Conservation (phyloP, 805 yeast species). For the Saccharomycopsis lassenensis region DNA sequence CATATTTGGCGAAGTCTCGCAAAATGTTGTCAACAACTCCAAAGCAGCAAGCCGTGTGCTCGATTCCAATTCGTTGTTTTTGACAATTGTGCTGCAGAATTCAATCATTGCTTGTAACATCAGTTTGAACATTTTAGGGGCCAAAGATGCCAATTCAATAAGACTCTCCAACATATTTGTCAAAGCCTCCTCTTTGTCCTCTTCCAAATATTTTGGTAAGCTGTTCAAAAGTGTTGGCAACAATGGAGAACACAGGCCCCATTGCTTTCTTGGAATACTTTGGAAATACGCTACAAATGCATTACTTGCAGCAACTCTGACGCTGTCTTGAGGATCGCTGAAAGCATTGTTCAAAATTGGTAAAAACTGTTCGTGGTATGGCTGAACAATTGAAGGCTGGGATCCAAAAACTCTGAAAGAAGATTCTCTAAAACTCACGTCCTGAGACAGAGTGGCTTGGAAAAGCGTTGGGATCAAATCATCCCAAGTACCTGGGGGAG, state of each 20-base stretch:
- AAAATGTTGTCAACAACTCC: slow-evolving; percentile 80
- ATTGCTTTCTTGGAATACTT: slow-evolving; percentile 62
- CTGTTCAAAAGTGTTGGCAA: slow-evolving; percentile 80
- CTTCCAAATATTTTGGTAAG: slow-evolving; percentile 70
- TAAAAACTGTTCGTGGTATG: slow-evolving; percentile 42
- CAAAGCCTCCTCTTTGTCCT: slow-evolving; percentile 70
- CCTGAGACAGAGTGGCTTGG: slow-evolving; percentile 42
- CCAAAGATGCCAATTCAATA: slow-evolving; percentile 83
- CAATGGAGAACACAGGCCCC: slow-evolving; percentile 69
- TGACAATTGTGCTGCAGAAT: slow-evolving; percentile 75
- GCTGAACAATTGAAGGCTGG: slow-evolving; percentile 63
- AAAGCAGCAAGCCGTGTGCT: slow-evolving; percentile 75
- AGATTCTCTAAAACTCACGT: slow-evolving; percentile 72
- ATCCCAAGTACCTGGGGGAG: slow-evolving; percentile 54
- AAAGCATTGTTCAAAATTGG: slow-evolving; percentile 76
- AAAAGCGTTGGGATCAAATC: slow-evolving; percentile 67
- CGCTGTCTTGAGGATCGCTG: slow-evolving; percentile 68
- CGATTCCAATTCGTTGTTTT: slow-evolving; percentile 70
- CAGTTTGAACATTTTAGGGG: slow-evolving; percentile 88
- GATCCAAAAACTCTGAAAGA: slow-evolving; percentile 83
- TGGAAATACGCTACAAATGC: slow-evolving; percentile 89
- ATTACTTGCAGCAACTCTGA: slow-evolving; percentile 81
- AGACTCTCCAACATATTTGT: slow-evolving; percentile 82
- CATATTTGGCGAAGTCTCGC: slow-evolving; percentile 93
- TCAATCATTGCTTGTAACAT: slow-evolving; percentile 84